Percentiles rank a stretch among this genome's conserved stretches.
Evolutionary conservation across 1,284 basidiomycete genomes (phyloP).

Genomic region (Sutorius eximius): DNA sequence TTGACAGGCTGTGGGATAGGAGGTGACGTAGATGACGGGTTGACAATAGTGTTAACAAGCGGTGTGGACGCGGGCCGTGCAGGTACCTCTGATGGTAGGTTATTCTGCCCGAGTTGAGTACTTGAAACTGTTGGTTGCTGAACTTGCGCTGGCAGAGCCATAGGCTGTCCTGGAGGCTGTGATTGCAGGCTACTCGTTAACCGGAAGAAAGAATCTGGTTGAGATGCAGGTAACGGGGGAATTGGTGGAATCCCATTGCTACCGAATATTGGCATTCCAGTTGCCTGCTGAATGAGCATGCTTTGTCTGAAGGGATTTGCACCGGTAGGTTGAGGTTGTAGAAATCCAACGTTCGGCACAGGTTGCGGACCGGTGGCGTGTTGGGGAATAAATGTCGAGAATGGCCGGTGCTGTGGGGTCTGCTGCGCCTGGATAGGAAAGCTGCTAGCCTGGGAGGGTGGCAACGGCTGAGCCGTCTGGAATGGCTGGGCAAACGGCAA

Average conservation of each 20-base stretch:
- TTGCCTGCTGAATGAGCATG: slow-evolving; percentile 58
- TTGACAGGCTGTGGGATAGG: slow-evolving; percentile 62
- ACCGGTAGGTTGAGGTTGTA: slow-evolving; percentile 48
- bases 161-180: slow-evolving; percentile 9
- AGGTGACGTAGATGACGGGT: slow-evolving; percentile 38
- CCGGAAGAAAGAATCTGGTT: slow-evolving; percentile 15
- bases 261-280: slow-evolving; percentile 77
- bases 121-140: slow-evolving; percentile 11
- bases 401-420: slow-evolving; percentile 50
- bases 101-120: slow-evolving; percentile 13
- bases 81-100: slow-evolving; percentile 37
- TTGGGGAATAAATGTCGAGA: slow-evolving; percentile 52
- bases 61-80: slow-evolving; percentile 71
- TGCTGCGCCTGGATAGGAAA: slow-evolving; percentile 41
- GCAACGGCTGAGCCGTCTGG: slow-evolving; percentile 13
- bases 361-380: slow-evolving; percentile 35
- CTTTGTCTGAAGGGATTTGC: slow-evolving; percentile 35
- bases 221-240: slow-evolving; percentile 11
- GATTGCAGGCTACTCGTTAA: slow-evolving; percentile 3
- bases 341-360: slow-evolving; percentile 31
- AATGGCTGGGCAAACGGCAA: slow-evolving; percentile 36
- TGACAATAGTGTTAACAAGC: slow-evolving; percentile 41
- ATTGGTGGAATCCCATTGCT: slow-evolving; percentile 42
- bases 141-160: neutral
- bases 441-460: slow-evolving; percentile 41